phyloP scores from a whole-genome alignment of 345 rosid genomes.

The Syzygium oleosum region DNA sequence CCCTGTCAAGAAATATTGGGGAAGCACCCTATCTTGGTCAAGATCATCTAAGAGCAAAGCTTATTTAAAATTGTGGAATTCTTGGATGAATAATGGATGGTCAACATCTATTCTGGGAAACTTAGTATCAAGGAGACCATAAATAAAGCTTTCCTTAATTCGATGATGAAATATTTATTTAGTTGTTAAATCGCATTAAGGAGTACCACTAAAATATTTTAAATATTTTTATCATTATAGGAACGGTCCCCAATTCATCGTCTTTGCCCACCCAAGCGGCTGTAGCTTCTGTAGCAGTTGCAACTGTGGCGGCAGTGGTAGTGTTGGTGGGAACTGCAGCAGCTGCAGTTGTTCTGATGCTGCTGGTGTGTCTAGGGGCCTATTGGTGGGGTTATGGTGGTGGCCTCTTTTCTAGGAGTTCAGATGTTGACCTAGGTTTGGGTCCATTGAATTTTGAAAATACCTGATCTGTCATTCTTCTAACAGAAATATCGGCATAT shows the following conservation, averaged over 20 bases:
- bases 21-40: neutral
- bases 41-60: neutral
- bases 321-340: slow-evolving; percentile 60
- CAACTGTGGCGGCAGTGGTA: slow-evolving; percentile 67
- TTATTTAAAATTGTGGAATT: neutral
- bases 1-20: neutral
- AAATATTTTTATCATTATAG: slow-evolving; percentile 75
- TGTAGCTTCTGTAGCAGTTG: slow-evolving; percentile 60
- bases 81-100: neutral
- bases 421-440: slow-evolving; percentile 54
- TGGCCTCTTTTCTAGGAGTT: slow-evolving; percentile 62
- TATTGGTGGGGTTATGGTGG: slow-evolving; percentile 71
- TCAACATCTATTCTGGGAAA: neutral
- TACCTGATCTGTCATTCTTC: neutral
- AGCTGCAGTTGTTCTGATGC: slow-evolving; percentile 58
- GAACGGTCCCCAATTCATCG: slow-evolving; percentile 79
- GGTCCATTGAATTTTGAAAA: slow-evolving; percentile 13
- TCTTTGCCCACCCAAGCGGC: slow-evolving; percentile 73
- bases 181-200: neutral
- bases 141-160: neutral
- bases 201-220: slow-evolving; percentile 10
- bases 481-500: neutral
- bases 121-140: neutral
- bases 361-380: slow-evolving; percentile 72
- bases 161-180: neutral